These are phyloP conservation scores for Amylocarpus encephaloides DNA, from an alignment of 2,329 filamentous ascomycete genomes.

Conservation along the genomic window DNA sequence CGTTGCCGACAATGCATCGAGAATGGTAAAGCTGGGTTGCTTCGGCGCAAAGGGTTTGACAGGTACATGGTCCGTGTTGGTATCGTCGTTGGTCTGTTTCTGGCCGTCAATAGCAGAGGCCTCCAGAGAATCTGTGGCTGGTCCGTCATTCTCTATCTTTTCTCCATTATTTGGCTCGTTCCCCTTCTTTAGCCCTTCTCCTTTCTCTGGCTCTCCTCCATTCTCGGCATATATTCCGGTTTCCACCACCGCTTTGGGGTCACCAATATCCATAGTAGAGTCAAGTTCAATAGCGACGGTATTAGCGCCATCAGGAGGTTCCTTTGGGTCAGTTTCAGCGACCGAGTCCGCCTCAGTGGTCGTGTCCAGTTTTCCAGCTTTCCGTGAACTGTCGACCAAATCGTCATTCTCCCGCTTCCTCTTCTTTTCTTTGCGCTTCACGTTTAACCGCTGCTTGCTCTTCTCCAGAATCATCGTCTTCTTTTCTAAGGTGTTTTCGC, in stretches of 20 bases:
- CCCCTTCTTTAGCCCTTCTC: too few species aligned
- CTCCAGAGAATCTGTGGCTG: not conserved
- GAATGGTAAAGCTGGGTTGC: conserved; percentile 60
- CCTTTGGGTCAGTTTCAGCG: not conserved
- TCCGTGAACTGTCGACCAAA: conserved; percentile 28
- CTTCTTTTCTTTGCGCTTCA: conserved; percentile 40
- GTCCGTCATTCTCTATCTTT: not conserved
- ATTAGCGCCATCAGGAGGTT: not conserved
- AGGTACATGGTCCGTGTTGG: not conserved
- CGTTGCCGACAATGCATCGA: conserved; percentile 91
- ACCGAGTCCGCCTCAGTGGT: conserved; percentile 2
- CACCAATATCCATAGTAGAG: not conserved
- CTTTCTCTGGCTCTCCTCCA: not conserved
- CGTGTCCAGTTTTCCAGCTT: conserved; percentile 31
- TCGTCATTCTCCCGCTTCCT: conserved; percentile 38
- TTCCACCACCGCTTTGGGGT: not conserved
- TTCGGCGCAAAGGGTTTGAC: not conserved
- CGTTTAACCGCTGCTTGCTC: conserved; percentile 30
- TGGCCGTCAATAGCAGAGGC: not conserved
- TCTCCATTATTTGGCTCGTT: too few species aligned
- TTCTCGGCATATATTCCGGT: too few species aligned
- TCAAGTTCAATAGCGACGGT: not conserved
- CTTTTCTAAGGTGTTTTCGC: conserved; percentile 55
- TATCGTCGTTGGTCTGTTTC: not conserved
- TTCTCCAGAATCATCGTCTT: conserved; percentile 39